phyloP scores from a whole-genome alignment of 179 eudicot genomes.

The Beta macrorhiza region DNA sequence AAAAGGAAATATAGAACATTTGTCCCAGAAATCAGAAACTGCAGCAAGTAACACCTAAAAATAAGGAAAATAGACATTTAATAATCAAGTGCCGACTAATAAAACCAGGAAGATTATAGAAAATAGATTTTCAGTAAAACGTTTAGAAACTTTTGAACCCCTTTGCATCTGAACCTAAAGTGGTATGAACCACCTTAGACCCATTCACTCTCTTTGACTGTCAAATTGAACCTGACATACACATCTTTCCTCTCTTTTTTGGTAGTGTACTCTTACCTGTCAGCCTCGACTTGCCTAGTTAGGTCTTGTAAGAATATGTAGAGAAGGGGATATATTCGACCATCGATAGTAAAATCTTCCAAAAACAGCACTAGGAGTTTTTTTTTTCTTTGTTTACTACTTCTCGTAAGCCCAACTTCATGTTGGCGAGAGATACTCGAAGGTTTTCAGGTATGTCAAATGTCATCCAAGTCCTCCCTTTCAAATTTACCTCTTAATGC shows the following conservation, averaged over 20 bases:
- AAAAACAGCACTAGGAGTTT: background rate
- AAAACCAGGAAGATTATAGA: background rate
- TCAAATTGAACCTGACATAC: background rate
- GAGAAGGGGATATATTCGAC: background rate
- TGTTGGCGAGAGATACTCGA: background rate
- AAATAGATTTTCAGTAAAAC: background rate
- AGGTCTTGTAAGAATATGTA: background rate
- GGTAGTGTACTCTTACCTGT: background rate
- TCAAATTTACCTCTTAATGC: background rate
- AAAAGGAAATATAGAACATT: background rate
- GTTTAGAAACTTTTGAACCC: background rate
- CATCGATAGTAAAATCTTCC: background rate
- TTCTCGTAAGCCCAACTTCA: background rate
- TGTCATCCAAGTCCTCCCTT: background rate
- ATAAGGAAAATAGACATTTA: background rate
- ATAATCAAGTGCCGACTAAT: background rate
- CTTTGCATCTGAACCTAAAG: background rate
- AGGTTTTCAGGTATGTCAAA: background rate
- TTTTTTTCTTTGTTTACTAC: too few species aligned
- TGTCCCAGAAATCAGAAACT: constrained; percentile 2
- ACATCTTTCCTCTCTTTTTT: background rate
- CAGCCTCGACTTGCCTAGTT: background rate
- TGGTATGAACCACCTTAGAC: background rate
- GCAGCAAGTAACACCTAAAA: background rate
- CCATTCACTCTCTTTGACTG: too few species aligned